phyloP scores from a whole-genome alignment of 352 stramenopile genomes.

The Phytophthora europaea region DNA sequence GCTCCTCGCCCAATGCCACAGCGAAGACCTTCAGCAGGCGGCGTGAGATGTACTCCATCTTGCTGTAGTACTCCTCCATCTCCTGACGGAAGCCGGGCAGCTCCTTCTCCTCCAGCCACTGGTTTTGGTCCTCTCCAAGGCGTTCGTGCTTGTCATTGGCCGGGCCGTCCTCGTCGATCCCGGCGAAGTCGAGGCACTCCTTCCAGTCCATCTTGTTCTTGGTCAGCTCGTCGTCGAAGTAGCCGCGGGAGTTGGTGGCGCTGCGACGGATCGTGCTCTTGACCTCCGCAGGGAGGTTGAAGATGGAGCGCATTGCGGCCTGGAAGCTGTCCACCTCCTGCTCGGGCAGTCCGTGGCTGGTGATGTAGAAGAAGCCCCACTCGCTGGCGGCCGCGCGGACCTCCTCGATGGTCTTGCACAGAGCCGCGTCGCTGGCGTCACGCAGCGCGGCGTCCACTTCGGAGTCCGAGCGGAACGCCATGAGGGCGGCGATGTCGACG shows the following conservation, averaged over 20 bases:
- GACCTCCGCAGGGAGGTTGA: conserved; percentile 71
- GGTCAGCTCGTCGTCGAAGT: conserved; percentile 95
- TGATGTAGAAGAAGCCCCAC: conserved; percentile 96
- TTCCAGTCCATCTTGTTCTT: conserved; percentile 96
- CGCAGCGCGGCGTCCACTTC: conserved; percentile 44
- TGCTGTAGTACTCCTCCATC: conserved; percentile 52
- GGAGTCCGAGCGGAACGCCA: conserved; percentile 44
- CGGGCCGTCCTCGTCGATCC: conserved; percentile 45
- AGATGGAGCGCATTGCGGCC: conserved; percentile 82
- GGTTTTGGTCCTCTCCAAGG: conserved; percentile 91
- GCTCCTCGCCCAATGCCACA: conserved; percentile 52
- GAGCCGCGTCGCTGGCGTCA: conserved; percentile 7
- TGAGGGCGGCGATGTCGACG: conserved; percentile 65
- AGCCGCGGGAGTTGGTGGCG: conserved; percentile 90
- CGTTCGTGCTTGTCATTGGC: conserved; percentile 65
- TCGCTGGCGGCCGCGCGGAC: conserved; percentile 50
- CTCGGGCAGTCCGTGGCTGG: conserved; percentile 76
- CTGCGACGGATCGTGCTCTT: conserved; percentile 76
- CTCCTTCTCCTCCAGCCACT: conserved; percentile 61
- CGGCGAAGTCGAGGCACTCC: conserved; percentile 78
- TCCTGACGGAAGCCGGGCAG: conserved; percentile 64
- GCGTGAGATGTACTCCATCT: conserved; percentile 64
- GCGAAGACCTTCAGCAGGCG: conserved; percentile 67
- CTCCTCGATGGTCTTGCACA: conserved; percentile 56
- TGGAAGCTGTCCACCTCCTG: conserved; percentile 82